Base-by-base conservation (phyloP, 192 early-diverging fungal genomes). In the Funneliformis mosseae region DNA sequence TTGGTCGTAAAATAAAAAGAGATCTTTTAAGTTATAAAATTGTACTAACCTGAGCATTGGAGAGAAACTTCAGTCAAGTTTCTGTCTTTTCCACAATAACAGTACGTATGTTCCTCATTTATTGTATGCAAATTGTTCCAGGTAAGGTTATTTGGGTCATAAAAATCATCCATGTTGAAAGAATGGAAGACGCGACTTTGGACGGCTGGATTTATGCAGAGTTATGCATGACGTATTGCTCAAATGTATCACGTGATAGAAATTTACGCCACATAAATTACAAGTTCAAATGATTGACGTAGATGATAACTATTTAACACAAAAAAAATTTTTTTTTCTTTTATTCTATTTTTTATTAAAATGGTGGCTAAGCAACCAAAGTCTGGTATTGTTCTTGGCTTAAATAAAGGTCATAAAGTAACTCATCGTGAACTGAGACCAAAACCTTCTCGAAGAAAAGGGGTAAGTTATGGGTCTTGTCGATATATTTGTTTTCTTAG, bases 341-440 rank as follows among this genome's bases (percentile, higher is more conserved):
- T 33, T 33, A 33, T 33, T 33, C 33, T 33, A 33, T 33, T 33
- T 33, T 33, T 33, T 33, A 33, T 33, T 33, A 33, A 33, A 33
- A 33, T 33, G 33, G 33, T 33, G 33, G 33, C 33, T 33, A 33
- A 33, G 33, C 33, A 33, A 55, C 81, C 84, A 81, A 95, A 93
- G 88, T 90, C 92, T 81, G 97, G 97, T 83, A 92, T 99, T 84
- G 90, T 90, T 84, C 89, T 88, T 81, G 98, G 98, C 83, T 86
- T 92, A 88, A 98, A 97, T 93, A 92, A 93, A 86, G 98, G 98
- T 76, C 96, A 95, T 92, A 87, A 94, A 88, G 93, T 93, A 83
- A 92, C 97, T 78, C 85, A 85, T 77, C 91, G 92, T 77, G 90
- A 85, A 77, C 83, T 91, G 82, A 87, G 89, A 84, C 85, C 80